Percentiles rank a stretch among this genome's conserved stretches.
phyloP scores from a whole-genome alignment of 2,329 filamentous ascomycete species.

The Davidsoniella virescens region DNA sequence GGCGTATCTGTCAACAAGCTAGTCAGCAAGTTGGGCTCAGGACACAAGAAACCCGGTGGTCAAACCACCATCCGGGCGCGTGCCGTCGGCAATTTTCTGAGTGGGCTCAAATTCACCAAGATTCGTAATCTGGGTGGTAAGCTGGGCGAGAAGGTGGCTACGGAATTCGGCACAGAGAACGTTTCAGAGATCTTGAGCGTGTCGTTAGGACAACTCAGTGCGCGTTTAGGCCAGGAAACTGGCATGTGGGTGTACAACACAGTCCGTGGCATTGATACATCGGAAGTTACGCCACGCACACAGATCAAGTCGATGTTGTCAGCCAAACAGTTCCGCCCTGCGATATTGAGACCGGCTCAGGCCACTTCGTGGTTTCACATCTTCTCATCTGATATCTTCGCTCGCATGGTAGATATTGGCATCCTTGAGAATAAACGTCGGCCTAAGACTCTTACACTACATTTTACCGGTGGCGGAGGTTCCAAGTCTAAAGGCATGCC shows the following conservation, averaged over 20 bases:
- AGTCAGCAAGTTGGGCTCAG: slow-evolving; percentile 84
- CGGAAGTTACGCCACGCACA: slow-evolving; percentile 77
- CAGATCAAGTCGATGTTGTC: slow-evolving; percentile 97
- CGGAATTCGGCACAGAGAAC: slow-evolving; percentile 65
- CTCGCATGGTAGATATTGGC: slow-evolving; percentile 77
- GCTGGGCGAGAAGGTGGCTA: slow-evolving; percentile 69
- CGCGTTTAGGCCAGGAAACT: slow-evolving; percentile 66
- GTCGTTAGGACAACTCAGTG: slow-evolving; percentile 58
- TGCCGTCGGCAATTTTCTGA: slow-evolving; percentile 63
- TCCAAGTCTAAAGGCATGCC: slow-evolving; percentile 58
- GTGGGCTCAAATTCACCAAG: slow-evolving; percentile 81
- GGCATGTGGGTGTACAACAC: slow-evolving; percentile 73
- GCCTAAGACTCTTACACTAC: slow-evolving; percentile 71
- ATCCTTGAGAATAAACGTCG: slow-evolving; percentile 73
- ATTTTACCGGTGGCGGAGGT: slow-evolving; percentile 60
- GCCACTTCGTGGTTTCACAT: slow-evolving; percentile 76
- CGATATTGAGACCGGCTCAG: slow-evolving; percentile 62
- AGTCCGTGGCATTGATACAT: slow-evolving; percentile 70
- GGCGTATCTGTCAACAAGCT: slow-evolving; percentile 88
- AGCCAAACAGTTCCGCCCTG: slow-evolving; percentile 83
- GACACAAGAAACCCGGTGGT: slow-evolving; percentile 80
- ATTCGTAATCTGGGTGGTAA: slow-evolving; percentile 93
- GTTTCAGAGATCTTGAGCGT: slow-evolving; percentile 61
- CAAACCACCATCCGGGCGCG: slow-evolving; percentile 89
- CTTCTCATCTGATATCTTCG: slow-evolving; percentile 81